Base-by-base conservation (phyloP, 768 basidiomycete species). In the Pulveroboletus sp. region DNA sequence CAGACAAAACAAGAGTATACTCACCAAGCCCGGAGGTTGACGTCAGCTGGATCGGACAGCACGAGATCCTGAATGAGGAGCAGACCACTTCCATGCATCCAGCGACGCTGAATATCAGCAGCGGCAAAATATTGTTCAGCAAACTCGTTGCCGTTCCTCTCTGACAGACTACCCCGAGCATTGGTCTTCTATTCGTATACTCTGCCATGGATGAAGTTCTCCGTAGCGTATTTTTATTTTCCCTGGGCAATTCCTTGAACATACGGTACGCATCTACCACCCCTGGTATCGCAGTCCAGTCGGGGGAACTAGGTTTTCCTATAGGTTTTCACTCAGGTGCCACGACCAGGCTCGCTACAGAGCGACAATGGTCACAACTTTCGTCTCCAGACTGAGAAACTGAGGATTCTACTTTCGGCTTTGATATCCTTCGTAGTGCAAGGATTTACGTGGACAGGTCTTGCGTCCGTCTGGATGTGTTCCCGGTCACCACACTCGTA, bases 241-340 rank as follows among this genome's bases (percentile, higher is more conserved):
- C 17, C 7, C 30, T 33, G 3, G 53, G n/a, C 2, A 35, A 44
- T 15, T 41, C 36, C 51, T 51, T 57, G 46, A 63, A 54, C 40
- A 37, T 53, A 6, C 49, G 49, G n/a, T 51, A 57, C 27, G 51
- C 48, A 24, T 55, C 45, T 7, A 63, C 48, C 30, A 53, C 61
- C 5, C 50, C 59, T 40, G 56, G 53, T 51, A 60, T 53, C 10
- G 56, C 49, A 33, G 51, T n/a, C 51, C 61, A 60, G 35, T 63
- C 43, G 8, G 58, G 53, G 1, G 45, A 4, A 24, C 15, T 17
- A 18, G 31, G 39, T 10, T 50, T 46, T 3, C 27, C 27, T 21
- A 26, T 11, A 3, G 6, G 26, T 36, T 46, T 31, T 3, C 8
- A 32, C 30, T 51, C 55, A 8, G 33, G 40, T 6, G 11, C 42